These are phyloP conservation scores for Fusarium sp. DNA, from an alignment of 2,329 filamentous ascomycete species.

Conservation along the genomic window DNA sequence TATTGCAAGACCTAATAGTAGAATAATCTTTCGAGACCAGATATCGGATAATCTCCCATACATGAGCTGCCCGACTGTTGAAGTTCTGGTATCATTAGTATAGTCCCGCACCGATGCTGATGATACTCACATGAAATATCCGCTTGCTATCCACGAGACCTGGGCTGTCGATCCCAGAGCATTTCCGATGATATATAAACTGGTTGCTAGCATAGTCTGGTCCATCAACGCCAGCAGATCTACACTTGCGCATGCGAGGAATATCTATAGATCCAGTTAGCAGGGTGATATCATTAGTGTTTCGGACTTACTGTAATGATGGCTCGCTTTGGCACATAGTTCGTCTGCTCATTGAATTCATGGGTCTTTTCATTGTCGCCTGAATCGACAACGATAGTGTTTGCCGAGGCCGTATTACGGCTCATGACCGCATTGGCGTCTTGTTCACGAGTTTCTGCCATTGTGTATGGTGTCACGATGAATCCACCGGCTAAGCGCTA, in stretches of 20 bases:
- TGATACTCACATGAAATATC: constrained; percentile 61
- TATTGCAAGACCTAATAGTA: constrained; percentile 51
- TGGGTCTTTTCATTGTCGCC: constrained; percentile 36
- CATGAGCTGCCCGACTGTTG: constrained; percentile 57
- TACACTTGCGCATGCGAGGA: constrained; percentile 64
- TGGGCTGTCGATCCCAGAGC: constrained; percentile 59
- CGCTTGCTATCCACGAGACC: constrained; percentile 63
- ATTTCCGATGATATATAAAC: constrained; percentile 63
- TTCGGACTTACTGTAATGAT: constrained; percentile 59
- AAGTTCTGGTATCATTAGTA: constrained; percentile 45
- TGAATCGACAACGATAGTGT: constrained; percentile 7
- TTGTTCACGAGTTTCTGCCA: background rate
- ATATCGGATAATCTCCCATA: constrained; percentile 58
- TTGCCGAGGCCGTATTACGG: constrained; percentile 5
- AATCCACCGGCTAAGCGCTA: background rate
- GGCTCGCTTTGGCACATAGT: constrained; percentile 60
- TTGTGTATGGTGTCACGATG: background rate
- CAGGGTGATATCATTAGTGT: rapidly evolving
- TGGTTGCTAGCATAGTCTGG: constrained; percentile 65
- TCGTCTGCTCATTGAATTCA: constrained; percentile 64
- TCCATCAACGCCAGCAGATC: constrained; percentile 66
- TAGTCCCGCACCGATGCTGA: background rate
- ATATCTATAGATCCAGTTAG: constrained; percentile 54
- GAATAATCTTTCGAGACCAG: constrained; percentile 55
- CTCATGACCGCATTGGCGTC: background rate